These are phyloP conservation scores for Parascedosporium putredinis DNA, from an alignment of 2,329 filamentous ascomycete genomes.

Conservation along the genomic window DNA sequence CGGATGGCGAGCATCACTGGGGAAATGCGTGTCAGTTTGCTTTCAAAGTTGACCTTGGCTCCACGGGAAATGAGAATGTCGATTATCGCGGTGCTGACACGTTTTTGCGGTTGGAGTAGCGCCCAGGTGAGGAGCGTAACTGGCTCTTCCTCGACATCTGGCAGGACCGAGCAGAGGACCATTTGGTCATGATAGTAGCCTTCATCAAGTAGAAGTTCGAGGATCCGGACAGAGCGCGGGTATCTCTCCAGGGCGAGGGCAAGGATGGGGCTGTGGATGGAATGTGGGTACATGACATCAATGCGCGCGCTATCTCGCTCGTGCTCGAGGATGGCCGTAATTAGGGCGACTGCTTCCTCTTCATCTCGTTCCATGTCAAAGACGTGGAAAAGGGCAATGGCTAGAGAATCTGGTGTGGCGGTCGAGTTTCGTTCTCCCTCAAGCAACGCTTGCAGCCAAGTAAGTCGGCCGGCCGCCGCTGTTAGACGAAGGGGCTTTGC, in stretches of 20 bases:
- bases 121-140: conserved; percentile 51
- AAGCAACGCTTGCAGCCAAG: conserved; percentile 40
- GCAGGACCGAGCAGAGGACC: conserved; percentile 29
- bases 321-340: conserved; percentile 41
- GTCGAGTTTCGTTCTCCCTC: conserved; percentile 21
- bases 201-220: conserved; percentile 42
- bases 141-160: conserved; percentile 40
- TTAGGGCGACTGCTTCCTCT: conserved; percentile 37
- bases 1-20: conserved; percentile 51
- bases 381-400: conserved; percentile 43
- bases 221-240: conserved; percentile 41
- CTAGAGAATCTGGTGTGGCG: conserved; percentile 39
- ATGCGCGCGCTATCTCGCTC: conserved; percentile 34
- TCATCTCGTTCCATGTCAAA: conserved; percentile 41
- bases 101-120: conserved; percentile 51
- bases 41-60: conserved; percentile 48
- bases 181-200: conserved; percentile 51
- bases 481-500: conserved; percentile 45
- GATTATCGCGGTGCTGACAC: conserved; percentile 47
- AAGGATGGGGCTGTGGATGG: conserved; percentile 35
- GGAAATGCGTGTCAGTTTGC: conserved; percentile 39
- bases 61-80: conserved; percentile 41
- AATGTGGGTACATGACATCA: conserved; percentile 37
- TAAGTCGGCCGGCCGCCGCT: conserved; percentile 37
- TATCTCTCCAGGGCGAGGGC: conserved; percentile 43